Evolutionary conservation across 1,284 basidiomycete genomes (phyloP).

Genomic region (Ustanciosporium gigantosporum): DNA sequence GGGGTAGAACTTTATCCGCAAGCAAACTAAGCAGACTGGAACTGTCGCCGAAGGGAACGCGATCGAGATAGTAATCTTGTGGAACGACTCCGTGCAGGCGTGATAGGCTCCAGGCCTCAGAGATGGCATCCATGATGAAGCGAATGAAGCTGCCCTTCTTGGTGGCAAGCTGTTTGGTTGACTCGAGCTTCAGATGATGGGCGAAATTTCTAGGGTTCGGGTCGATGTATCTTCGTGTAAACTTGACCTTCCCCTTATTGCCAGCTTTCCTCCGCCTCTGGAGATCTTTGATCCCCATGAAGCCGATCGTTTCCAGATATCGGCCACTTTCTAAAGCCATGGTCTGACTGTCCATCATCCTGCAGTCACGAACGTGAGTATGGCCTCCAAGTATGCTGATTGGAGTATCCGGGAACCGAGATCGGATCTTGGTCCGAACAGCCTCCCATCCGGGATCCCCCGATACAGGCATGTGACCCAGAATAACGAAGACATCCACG

Average conservation of each 20-base stretch:
- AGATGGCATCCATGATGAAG: conserved; percentile 50
- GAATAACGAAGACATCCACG: conserved; percentile 54
- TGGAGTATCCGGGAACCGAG: conserved; percentile 49
- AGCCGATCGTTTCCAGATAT: conserved; percentile 50
- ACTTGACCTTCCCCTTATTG: conserved; percentile 53
- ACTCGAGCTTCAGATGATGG: conserved; percentile 33
- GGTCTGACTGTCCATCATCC: conserved; percentile 45
- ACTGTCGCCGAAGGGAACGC: conserved; percentile 39
- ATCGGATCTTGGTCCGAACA: conserved; percentile 46
- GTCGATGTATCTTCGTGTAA: conserved; percentile 64
- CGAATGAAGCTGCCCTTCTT: conserved; percentile 47
- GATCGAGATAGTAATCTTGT: conserved; percentile 58
- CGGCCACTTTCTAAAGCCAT: conserved; percentile 57
- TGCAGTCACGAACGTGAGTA: conserved; percentile 57
- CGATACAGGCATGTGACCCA: conserved; percentile 57
- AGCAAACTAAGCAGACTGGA: conserved; percentile 51
- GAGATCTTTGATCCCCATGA: conserved; percentile 38
- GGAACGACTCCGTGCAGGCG: conserved; percentile 51
- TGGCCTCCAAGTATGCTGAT: conserved; percentile 54
- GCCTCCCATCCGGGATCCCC: conserved; percentile 51
- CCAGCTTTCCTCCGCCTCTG: conserved; percentile 20
- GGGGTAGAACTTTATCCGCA: conserved; percentile 47
- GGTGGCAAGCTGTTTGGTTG: conserved; percentile 44
- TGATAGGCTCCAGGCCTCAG: conserved; percentile 51
- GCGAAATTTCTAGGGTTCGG: conserved; percentile 63